phyloP scores from a whole-genome alignment of 345 rosid genomes.

The Lumnitzera racemosa region DNA sequence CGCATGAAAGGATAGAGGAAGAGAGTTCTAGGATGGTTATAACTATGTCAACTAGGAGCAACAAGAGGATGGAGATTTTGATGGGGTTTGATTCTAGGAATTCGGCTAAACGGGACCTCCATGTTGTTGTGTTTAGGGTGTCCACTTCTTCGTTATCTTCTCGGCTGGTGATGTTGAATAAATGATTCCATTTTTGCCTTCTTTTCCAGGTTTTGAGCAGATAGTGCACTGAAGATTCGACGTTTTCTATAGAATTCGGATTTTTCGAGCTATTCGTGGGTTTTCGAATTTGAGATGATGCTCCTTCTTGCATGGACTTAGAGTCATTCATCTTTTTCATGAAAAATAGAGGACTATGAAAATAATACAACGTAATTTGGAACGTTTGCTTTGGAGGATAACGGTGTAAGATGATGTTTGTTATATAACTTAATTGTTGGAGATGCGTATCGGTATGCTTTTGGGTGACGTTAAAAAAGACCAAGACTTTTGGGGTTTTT shows the following conservation, averaged over 20 bases:
- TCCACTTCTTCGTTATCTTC: background rate
- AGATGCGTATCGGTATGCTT: no score
- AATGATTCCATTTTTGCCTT: constrained; percentile 44
- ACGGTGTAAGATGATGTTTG: no score
- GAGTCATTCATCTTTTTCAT: no score
- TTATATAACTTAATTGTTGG: no score
- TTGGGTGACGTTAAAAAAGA: no score
- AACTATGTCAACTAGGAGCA: constrained; percentile 50
- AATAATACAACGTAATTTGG: no score
- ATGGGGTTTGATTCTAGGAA: constrained; percentile 41
- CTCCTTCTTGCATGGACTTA: no score
- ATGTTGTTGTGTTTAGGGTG: constrained; percentile 13
- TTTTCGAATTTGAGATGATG: no score
- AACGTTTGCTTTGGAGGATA: no score
- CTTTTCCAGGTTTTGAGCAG: constrained; percentile 38
- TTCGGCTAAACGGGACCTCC: constrained; percentile 33
- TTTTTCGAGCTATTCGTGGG: no score
- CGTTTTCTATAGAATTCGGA: constrained; percentile 22
- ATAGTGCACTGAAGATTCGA: constrained; percentile 33
- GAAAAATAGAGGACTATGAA: no score
- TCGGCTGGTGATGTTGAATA: constrained; percentile 10
- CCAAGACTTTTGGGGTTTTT: no score
- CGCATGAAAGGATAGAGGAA: constrained; percentile 39
- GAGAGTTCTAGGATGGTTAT: constrained; percentile 52
- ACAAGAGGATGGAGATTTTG: constrained; percentile 24